Conservation (phyloP, 164 flowering plant genomes). For the Tinospora cordifolia region DNA sequence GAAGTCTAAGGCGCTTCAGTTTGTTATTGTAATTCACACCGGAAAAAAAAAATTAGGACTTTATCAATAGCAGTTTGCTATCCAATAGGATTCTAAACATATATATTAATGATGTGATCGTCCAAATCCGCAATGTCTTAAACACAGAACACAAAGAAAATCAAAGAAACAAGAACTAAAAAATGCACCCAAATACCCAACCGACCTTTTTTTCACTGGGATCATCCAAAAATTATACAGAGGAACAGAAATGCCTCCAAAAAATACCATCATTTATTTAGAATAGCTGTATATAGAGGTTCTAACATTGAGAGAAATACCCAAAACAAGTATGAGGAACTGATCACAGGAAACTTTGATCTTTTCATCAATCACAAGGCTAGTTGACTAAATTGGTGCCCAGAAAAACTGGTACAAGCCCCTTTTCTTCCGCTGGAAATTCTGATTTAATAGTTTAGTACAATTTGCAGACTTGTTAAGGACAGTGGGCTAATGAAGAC, state of each 20-base stretch:
- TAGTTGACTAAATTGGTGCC: neutral
- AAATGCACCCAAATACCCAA: neutral
- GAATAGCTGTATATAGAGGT: neutral
- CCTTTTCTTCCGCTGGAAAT: neutral
- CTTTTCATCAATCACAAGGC: neutral
- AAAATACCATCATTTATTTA: no score
- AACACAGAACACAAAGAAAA: neutral
- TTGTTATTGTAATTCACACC: no score
- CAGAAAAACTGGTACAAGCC: neutral
- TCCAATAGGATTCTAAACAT: neutral
- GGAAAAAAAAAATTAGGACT: no score
- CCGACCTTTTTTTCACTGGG: neutral
- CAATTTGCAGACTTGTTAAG: neutral
- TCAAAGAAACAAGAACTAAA: neutral
- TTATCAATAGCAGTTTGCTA: neutral
- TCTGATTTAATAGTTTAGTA: neutral
- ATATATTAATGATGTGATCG: neutral
- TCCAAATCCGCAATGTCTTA: neutral
- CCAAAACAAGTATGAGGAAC: neutral
- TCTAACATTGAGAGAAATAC: neutral
- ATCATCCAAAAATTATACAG: neutral
- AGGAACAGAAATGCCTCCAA: no score
- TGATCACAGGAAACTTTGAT: neutral
- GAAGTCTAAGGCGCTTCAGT: no score
- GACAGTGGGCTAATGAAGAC: no score